Evolutionary conservation across 331 rosid species (phyloP), one percentile per base, ranked within the genome.

Genomic region (Malus hybrid): DNA sequence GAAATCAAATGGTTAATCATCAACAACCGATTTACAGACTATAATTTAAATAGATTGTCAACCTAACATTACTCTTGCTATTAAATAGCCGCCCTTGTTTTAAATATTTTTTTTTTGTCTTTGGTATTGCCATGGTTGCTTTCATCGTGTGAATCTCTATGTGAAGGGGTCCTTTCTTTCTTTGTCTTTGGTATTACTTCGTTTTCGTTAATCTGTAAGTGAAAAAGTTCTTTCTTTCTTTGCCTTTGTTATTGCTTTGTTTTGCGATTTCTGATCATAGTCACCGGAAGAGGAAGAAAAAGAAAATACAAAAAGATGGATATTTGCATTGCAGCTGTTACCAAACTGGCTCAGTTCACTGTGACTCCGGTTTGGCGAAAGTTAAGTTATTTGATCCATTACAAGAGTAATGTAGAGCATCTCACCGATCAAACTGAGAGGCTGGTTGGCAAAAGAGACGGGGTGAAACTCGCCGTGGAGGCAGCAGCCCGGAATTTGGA

Each of bases 401-500:
- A 42, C 60, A 32, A 70, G n/a, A 63, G 39, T 10, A 70, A 64
- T 24, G 24, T 65, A 5, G 28, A 42, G 4, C 33, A 18, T 36
- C 39, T 75, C 11, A 57, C 61, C 44, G 27, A 16, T 10, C 69
- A 80, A 31, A 33, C 55, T 9, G 22, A 54, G 33, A 56, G 28
- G 10, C 27, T 75, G 76, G 20, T 11, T 32, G 33, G 44, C 4
- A 76, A 56, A 63, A 81, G 44, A 39, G 16, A 5, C 5, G 69
- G 18, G 1, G 34, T 48, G 62, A 3, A 72, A 61, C 71, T 27
- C 5, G 29, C 11, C 7, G 63, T 77, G 39, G 78, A 48, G 5
- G 85, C 79, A 28, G 81, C 75, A 5, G 29, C 36, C 10, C 46
- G 71, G 28, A 72, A 71, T 14, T 61, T 68, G 20, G 69, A 27